Evolutionary conservation across 805 yeast genomes (phyloP).

Genomic region (Yarrowia sp.): DNA sequence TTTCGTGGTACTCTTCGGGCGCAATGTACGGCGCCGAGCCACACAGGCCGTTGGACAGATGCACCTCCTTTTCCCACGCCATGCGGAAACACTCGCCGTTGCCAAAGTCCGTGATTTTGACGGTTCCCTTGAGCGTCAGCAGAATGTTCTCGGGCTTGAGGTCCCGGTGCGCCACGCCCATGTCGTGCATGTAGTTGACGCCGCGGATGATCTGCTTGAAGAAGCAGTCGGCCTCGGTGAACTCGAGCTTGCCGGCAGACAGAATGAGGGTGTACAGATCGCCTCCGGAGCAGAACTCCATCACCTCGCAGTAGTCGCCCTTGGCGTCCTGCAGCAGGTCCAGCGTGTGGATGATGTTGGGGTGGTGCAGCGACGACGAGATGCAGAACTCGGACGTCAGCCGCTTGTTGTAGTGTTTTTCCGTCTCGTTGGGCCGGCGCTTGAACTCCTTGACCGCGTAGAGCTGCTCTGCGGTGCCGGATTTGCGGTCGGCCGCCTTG

Average conservation of each 20-base stretch:
- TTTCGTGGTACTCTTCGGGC: constrained; percentile 77
- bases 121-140: constrained; percentile 67
- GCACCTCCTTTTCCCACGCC: constrained; percentile 82
- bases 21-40: constrained; percentile 93
- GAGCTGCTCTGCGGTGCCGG: constrained; percentile 54
- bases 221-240: constrained; percentile 83
- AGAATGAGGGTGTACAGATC: constrained; percentile 70
- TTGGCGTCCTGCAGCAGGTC: constrained; percentile 79
- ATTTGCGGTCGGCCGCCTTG: constrained; percentile 53
- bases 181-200: constrained; percentile 81
- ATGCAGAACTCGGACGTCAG: constrained; percentile 91
- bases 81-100: constrained; percentile 90
- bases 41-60: constrained; percentile 72
- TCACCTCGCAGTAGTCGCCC: constrained; percentile 81
- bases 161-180: constrained; percentile 94
- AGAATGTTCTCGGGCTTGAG: constrained; percentile 87
- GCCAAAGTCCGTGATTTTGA: constrained; percentile 85
- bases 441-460: constrained; percentile 83
- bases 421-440: constrained; percentile 64
- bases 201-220: constrained; percentile 87
- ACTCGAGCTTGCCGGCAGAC: constrained; percentile 60
- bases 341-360: constrained; percentile 76
- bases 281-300: constrained; percentile 95
- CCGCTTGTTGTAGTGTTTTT: constrained; percentile 67
- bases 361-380: constrained; percentile 75